Conservation (phyloP, 208 protist genomes). For the Acanthamoeba comandoni region DNA sequence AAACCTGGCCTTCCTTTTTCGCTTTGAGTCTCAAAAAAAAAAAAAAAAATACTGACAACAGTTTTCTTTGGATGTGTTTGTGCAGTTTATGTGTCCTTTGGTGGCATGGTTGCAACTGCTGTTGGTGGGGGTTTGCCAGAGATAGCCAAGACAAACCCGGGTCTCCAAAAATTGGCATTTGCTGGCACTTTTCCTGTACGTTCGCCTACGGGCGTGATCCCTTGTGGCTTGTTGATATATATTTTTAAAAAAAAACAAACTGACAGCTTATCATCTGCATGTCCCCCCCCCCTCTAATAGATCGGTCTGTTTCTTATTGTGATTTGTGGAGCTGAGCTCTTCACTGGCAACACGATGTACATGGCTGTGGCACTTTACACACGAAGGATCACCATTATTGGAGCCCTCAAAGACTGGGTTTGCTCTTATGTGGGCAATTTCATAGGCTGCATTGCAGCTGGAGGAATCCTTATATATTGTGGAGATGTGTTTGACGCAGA, state of each 20-base stretch:
- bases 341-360: conserved; percentile 13
- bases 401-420: too few species aligned
- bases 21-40: too few species aligned
- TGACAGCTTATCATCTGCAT: neutral
- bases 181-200: neutral
- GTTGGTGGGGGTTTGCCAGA: neutral
- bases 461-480: too few species aligned
- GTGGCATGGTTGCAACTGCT: neutral
- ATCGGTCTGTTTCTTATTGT: neutral
- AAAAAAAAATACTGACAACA: neutral
- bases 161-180: neutral
- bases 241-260: too few species aligned
- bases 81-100: neutral
- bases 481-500: too few species aligned
- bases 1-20: too few species aligned
- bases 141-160: neutral
- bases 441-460: too few species aligned
- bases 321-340: neutral
- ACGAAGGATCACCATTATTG: too few species aligned
- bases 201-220: neutral
- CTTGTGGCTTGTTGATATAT: too few species aligned
- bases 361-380: neutral
- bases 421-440: too few species aligned
- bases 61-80: neutral
- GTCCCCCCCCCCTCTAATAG: conserved; percentile 1